These are phyloP conservation scores for Trichosporon faecale DNA, from an alignment of 1,284 basidiomycete genomes.

Conservation along the genomic window DNA sequence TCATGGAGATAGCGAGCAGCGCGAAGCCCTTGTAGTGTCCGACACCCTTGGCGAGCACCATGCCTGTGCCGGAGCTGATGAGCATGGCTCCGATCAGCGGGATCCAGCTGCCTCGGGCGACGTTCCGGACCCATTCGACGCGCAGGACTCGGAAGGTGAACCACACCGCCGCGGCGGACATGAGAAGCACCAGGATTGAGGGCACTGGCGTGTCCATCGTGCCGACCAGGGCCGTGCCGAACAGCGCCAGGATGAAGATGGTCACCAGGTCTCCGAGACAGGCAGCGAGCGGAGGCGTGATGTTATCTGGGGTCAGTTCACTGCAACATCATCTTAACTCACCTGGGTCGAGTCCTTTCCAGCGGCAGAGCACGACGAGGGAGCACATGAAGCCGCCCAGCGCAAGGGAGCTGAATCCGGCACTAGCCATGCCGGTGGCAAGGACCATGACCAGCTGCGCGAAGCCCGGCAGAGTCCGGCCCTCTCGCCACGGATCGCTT, in stretches of 20 bases:
- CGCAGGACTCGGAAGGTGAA: constrained; percentile 57
- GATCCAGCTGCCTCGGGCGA: constrained; percentile 80
- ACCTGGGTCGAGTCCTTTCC: constrained; percentile 79
- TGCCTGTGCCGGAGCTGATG: constrained; percentile 84
- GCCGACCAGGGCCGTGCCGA: constrained; percentile 61
- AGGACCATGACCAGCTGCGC: constrained; percentile 73
- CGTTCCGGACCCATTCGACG: constrained; percentile 50
- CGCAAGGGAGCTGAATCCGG: constrained; percentile 72
- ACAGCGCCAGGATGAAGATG: constrained; percentile 68
- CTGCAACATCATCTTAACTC: constrained; percentile 28
- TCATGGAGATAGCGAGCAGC: constrained; percentile 81
- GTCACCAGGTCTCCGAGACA: constrained; percentile 91
- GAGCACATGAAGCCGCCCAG: constrained; percentile 91
- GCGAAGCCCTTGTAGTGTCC: constrained; percentile 82
- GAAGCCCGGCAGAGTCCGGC: constrained; percentile 50
- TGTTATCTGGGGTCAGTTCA: constrained; percentile 67
- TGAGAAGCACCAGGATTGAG: constrained; percentile 58
- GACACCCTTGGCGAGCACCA: constrained; percentile 86
- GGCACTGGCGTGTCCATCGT: constrained; percentile 66
- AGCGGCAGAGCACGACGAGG: constrained; percentile 75
- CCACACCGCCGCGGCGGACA: constrained; percentile 58
- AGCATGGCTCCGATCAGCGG: constrained; percentile 84
- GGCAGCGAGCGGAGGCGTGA: constrained; percentile 87
- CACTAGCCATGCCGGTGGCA: constrained; percentile 82
- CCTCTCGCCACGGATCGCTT: constrained; percentile 42